Evolutionary conservation across 208 protist species (phyloP), one percentile per base, ranked within the genome.

Genomic region (Tritrichomonas foetus): DNA sequence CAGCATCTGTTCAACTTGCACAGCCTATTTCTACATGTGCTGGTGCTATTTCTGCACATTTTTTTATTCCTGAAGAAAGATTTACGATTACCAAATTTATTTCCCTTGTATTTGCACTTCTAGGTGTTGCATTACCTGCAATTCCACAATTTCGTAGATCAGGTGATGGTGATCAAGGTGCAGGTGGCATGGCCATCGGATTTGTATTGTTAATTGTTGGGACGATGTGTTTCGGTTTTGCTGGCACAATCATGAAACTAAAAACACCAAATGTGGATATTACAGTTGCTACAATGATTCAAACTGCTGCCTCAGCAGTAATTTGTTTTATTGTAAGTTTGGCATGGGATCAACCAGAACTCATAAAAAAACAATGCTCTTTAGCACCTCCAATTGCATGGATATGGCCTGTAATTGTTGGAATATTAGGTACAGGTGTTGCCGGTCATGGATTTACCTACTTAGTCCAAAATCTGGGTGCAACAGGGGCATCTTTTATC

Each of bases 81-180:
- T 75, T 75, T 16, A 75, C 36, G 33, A 47, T 27, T 27, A 27
- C 36, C 36, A 75, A 75, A 44, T 27, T 36, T 14, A 13, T 75
- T 25, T 47, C 44, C 44, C 69, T 75, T n/a, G 36, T 75, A 27
- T 75, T 75, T 36, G 36, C 69, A 75, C 69, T 75, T n/a, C 22
- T 41, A 13, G 69, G 69, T 41, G 69, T 75, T n/a, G 69, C 69
- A 44, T n/a, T 75, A 11, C 44, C 33, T n/a, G 36, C 69, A 33
- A 75, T 75, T 16, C 69, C 69, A 75, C 44, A 27, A 75, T 75
- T 75, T n/a, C n/a, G n/a, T n/a, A n/a, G n/a, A n/a, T n/a, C n/a
- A n/a, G n/a, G n/a, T n/a, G n/a, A n/a, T n/a, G n/a, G n/a, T n/a
- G 69, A 16, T 44, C 1, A 27, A 75, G 69, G n/a, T n/a, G 69